phyloP scores from a whole-genome alignment of 257 asterid genomes.

The Ocimum tenuiflorum region DNA sequence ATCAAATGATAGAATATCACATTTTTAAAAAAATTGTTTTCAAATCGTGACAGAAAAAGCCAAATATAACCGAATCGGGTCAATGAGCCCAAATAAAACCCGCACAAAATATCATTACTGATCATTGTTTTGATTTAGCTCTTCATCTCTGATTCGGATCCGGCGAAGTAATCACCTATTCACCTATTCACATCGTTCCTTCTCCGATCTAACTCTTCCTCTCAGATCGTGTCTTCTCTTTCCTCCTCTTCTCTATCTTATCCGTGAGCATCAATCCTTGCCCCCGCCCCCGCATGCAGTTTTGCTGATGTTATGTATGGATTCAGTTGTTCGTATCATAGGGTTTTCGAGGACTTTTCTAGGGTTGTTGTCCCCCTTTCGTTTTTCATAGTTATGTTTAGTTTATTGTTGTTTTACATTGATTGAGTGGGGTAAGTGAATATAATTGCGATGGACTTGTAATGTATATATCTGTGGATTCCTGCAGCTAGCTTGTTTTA shows the following conservation, averaged over 20 bases:
- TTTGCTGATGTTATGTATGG: constrained; percentile 6
- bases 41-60: neutral
- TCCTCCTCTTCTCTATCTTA: neutral
- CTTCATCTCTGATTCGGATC: constrained; percentile 23
- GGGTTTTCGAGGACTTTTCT: constrained; percentile 27
- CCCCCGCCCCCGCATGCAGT: constrained; percentile 13
- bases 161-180: constrained; percentile 31
- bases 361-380: constrained; percentile 27
- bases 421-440: neutral
- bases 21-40: no score
- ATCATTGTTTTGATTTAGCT: constrained; percentile 15
- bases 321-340: constrained; percentile 26
- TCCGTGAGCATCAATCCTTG: constrained; percentile 21
- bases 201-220: constrained; percentile 20
- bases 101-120: constrained; percentile 13
- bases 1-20: no score
- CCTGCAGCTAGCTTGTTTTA: neutral
- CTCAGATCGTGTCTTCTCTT: constrained; percentile 28
- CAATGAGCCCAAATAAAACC: constrained; percentile 9
- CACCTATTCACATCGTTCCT: constrained; percentile 10
- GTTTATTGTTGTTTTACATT: neutral
- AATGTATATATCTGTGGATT: neutral
- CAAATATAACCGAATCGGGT: constrained; percentile 18
- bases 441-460: neutral
- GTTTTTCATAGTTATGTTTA: neutral